These are phyloP conservation scores for Cantharellus cinnabarinus DNA, from an alignment of 768 basidiomycete species.

Conservation along the genomic window DNA sequence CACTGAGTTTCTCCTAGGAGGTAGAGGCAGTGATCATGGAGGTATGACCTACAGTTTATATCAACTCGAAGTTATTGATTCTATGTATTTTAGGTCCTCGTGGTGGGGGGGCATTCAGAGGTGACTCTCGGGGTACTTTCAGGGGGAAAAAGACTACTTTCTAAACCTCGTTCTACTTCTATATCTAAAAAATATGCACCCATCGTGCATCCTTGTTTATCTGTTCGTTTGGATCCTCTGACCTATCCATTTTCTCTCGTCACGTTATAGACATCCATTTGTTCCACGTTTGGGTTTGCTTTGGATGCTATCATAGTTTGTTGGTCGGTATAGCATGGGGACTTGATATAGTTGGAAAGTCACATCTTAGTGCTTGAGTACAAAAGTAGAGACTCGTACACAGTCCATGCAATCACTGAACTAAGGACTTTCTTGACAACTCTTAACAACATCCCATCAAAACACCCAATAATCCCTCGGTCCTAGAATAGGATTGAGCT, in stretches of 20 bases:
- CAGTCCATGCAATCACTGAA: conserved; percentile 8
- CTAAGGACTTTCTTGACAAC: conserved; percentile 54
- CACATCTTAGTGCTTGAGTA: neutral
- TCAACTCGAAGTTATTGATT: too few species aligned
- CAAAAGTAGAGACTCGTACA: conserved; percentile 5
- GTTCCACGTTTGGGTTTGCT: neutral
- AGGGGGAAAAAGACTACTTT: conserved; percentile 1
- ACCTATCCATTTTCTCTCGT: neutral
- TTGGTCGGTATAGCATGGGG: neutral
- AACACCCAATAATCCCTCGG: conserved; percentile 61
- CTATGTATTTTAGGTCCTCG: too few species aligned
- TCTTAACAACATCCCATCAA: conserved; percentile 68
- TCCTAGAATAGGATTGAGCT: conserved; percentile 27
- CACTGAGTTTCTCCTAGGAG: too few species aligned
- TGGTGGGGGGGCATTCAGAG: too few species aligned
- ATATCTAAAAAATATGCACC: too few species aligned
- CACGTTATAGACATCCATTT: neutral
- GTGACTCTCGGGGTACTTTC: neutral
- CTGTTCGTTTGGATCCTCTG: neutral
- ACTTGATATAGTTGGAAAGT: too few species aligned
- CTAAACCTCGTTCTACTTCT: neutral
- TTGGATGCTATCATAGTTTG: neutral
- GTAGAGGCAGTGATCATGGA: too few species aligned
- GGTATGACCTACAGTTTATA: too few species aligned
- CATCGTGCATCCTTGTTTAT: neutral